Evolutionary conservation across 352 stramenopile genomes (phyloP), one percentile per base, ranked within the genome.

Genomic region (Phytophthora megakarya): DNA sequence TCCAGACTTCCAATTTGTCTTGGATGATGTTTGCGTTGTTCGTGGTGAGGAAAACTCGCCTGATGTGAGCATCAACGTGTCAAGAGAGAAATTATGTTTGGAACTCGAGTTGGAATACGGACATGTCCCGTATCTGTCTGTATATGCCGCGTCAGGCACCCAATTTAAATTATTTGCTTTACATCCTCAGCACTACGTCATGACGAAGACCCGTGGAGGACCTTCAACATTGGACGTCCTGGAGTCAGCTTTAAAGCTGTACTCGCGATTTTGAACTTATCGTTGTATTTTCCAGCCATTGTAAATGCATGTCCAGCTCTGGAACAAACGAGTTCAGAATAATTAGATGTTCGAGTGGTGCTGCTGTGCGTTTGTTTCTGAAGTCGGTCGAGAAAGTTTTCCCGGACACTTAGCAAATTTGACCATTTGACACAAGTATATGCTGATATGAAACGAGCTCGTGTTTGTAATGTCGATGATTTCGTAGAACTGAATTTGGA

Each of bases 241-340:
- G 9, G 19, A 54, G 30, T 19, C 25, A 5, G 19, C n/a, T 67
- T 67, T 38, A 6, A 51, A 45, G 13, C 21, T 35, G 50, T 62
- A n/a, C 60, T 62, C 21, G 50, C 50, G 43, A 26, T 67, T 22
- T 57, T 67, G 35, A 67, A 67, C 21, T 54, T 67, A 26, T 61
- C 40, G 25, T 50, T 67, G 35, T 51, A 62, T 39, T 56, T 67
- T 43, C 48, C 42, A 32, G 59, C 59, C 32, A 67, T 67, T 51
- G 45, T 33, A n/a, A 51, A 57, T 32, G 43, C 19, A 12, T 67
- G 60, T 4, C 57, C 50, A 46, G 44, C 26, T 38, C 19, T 40
- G 50, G 50, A 38, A 56, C 25, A 61, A 26, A 47, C 18, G 26
- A 61, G 10, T 67, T 22, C 43, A 52, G 21, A 51, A 12, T 19